Conservation (phyloP, 345 rosid species). For the Psidium guajava region DNA sequence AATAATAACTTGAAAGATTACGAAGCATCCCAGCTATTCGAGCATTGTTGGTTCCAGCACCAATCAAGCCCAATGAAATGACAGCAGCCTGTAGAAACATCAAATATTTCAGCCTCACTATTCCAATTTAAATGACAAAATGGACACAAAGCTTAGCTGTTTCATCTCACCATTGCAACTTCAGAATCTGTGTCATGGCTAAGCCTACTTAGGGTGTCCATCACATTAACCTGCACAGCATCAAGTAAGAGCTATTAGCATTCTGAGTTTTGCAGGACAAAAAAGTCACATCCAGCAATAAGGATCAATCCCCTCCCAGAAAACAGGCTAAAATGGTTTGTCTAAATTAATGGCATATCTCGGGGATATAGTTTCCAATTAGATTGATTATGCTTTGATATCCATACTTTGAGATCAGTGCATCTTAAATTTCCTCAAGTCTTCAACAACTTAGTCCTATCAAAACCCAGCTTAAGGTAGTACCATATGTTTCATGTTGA, state of each 20-base stretch:
- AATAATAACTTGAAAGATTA: conserved; percentile 87
- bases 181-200: conserved; percentile 97
- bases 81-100: conserved; percentile 62
- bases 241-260: neutral
- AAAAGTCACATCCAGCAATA: neutral
- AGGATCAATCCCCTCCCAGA: neutral
- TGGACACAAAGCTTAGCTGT: neutral
- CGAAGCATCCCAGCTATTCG: conserved; percentile 96
- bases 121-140: neutral
- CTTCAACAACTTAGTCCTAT: neutral
- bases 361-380: neutral
- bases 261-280: neutral
- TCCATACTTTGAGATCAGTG: neutral
- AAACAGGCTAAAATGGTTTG: neutral
- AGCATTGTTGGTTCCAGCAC: conserved; percentile 97
- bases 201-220: conserved; percentile 94
- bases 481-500: neutral
- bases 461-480: neutral
- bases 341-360: neutral
- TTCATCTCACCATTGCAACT: conserved; percentile 77
- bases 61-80: conserved; percentile 85
- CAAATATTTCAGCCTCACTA: neutral
- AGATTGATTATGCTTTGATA: neutral
- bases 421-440: neutral
- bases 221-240: conserved; percentile 66